Percentiles rank a stretch among this genome's conserved stretches.
phyloP scores from a whole-genome alignment of 129 eudicot species.

The Lactuca saligna region DNA sequence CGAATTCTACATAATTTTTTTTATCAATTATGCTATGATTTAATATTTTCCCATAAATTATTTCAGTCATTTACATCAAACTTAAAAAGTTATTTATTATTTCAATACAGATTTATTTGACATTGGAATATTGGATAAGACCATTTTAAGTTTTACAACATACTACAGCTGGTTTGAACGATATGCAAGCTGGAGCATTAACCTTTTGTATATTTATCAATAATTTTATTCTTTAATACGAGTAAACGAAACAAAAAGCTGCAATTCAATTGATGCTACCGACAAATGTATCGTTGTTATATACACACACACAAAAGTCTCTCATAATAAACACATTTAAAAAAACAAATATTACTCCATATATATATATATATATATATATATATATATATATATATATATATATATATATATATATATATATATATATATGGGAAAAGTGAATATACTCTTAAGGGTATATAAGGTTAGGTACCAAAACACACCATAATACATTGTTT shows the following conservation, averaged over 20 bases:
- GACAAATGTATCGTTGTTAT: constrained; percentile 13
- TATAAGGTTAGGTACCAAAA: no score
- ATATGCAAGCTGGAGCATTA: constrained; percentile 31
- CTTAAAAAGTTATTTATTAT: background rate
- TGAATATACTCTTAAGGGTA: no score
- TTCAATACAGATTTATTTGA: constrained; percentile 11
- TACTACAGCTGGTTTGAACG: constrained; percentile 28
- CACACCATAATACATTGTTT: no score
- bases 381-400: no score
- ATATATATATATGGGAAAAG: no score
- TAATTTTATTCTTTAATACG: background rate
- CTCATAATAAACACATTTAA: no score
- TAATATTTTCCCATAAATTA: no score
- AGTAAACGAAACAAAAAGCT: constrained; percentile 6
- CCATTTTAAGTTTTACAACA: constrained; percentile 23
- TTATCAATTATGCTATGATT: background rate
- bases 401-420: no score
- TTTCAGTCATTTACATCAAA: background rate
- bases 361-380: no score
- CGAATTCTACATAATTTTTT: background rate
- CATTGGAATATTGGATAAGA: constrained; percentile 20
- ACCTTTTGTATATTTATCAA: constrained; percentile 11
- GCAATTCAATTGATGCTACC: constrained; percentile 20
- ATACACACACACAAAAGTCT: no score
- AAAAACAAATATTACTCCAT: no score